phyloP scores from a whole-genome alignment of 495 filamentous ascomycete species.

The Neurospora cerealis region DNA sequence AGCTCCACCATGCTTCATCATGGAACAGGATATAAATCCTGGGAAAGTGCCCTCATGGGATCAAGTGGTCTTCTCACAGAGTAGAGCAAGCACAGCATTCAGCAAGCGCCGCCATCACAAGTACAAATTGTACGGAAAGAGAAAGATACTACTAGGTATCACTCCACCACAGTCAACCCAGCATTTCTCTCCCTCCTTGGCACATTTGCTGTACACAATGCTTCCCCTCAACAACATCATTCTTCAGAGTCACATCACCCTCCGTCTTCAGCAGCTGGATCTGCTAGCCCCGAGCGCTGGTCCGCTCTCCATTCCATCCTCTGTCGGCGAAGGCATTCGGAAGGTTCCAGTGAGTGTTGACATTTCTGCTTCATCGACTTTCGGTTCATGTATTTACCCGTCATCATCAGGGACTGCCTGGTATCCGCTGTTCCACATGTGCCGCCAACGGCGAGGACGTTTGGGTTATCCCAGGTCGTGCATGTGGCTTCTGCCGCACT shows the following conservation, averaged over 20 bases:
- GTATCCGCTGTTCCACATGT: slow-evolving; percentile 20
- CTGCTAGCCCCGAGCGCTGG: neutral
- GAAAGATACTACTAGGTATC: neutral
- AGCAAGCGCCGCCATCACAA: neutral
- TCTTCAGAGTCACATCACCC: neutral
- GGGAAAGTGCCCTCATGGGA: neutral
- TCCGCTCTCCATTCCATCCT: neutral
- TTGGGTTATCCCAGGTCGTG: slow-evolving; percentile 39
- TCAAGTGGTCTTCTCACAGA: neutral
- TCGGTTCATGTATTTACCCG: neutral
- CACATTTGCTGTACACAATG: neutral
- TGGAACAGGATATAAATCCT: neutral
- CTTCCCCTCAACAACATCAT: neutral
- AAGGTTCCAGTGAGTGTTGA: slow-evolving; percentile 1
- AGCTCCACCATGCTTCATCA: neutral
- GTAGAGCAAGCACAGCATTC: neutral
- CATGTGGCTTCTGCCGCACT: slow-evolving; percentile 37
- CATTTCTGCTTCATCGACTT: neutral
- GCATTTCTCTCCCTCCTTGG: neutral
- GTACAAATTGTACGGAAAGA: neutral
- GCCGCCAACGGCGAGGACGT: slow-evolving; percentile 36
- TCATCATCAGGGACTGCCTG: slow-evolving; percentile 12
- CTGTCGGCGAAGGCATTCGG: neutral
- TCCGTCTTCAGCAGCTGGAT: neutral
- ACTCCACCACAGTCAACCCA: neutral